These are phyloP conservation scores for Isoetes engelmannii DNA, from an alignment of 83 land plant genomes.

Conservation along the genomic window DNA sequence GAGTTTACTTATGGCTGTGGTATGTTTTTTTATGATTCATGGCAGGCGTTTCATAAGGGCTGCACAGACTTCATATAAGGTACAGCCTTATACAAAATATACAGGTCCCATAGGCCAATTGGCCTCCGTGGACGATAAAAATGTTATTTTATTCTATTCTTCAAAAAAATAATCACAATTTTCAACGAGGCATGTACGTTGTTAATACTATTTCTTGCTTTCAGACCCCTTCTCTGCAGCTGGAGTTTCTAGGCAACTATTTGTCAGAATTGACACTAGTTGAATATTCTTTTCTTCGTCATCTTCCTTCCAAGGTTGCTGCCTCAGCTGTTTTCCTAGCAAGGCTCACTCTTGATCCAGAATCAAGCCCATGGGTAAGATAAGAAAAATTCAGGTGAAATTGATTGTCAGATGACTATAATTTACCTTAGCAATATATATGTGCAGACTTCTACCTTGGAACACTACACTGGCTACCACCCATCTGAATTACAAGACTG, in stretches of 20 bases:
- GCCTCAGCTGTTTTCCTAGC: constrained; percentile 84
- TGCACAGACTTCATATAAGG: constrained; percentile 68
- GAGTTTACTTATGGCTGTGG: too few species aligned
- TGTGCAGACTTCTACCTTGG: constrained; percentile 56
- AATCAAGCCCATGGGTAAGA: constrained; percentile 74
- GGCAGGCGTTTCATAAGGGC: constrained; percentile 77
- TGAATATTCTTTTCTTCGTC: constrained; percentile 68
- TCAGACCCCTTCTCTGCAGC: constrained; percentile 53
- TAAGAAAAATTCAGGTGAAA: too few species aligned
- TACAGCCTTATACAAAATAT: too few species aligned
- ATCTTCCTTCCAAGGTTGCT: constrained; percentile 65
- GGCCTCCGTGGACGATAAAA: too few species aligned
- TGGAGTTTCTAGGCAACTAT: constrained; percentile 83
- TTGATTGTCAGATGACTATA: too few species aligned
- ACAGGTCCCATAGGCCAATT: too few species aligned
- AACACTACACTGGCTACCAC: constrained; percentile 69
- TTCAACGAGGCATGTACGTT: too few species aligned
- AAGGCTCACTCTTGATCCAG: constrained; percentile 55
- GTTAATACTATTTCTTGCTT: background rate
- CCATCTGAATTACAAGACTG: constrained; percentile 63
- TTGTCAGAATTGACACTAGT: constrained; percentile 75
- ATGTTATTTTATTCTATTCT: too few species aligned
- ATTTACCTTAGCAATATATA: too few species aligned
- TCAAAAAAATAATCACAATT: too few species aligned
- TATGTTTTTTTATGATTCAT: too few species aligned